Conservation (phyloP, 1,284 basidiomycete species). For the Melampsora larici-populina region DNA sequence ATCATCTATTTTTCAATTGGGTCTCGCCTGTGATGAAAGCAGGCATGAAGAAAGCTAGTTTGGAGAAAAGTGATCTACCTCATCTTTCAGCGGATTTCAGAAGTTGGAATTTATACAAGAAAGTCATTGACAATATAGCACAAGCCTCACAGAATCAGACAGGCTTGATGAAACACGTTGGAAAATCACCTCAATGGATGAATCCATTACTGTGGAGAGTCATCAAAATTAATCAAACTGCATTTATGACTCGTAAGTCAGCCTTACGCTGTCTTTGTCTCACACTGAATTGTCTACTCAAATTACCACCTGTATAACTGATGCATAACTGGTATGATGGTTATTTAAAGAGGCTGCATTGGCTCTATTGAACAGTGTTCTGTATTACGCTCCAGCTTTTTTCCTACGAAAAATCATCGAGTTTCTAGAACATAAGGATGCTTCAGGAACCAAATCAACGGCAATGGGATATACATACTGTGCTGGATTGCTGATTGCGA, state of each 20-base stretch:
- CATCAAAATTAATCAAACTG: not conserved
- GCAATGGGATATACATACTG: constrained; percentile 5
- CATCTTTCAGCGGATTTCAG: constrained; percentile 5
- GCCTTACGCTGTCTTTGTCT: not conserved
- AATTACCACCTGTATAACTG: too few relatives aligned
- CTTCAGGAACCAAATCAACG: not conserved
- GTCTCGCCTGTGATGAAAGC: not conserved
- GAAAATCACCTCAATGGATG: constrained; percentile 1
- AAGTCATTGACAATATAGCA: not conserved
- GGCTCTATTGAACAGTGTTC: constrained; percentile 9
- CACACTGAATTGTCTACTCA: not conserved
- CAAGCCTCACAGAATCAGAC: not conserved
- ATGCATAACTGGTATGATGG: not conserved
- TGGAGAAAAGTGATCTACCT: not conserved
- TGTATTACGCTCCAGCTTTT: constrained; percentile 5
- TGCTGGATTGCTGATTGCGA: constrained; percentile 4
- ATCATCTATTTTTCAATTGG: constrained; percentile 16
- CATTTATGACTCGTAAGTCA: constrained; percentile 14
- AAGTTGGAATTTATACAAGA: constrained; percentile 12
- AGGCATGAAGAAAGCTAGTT: not conserved
- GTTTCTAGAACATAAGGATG: constrained; percentile 4
- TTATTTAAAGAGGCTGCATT: not conserved
- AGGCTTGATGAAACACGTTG: not conserved
- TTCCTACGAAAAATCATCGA: constrained; percentile 9
- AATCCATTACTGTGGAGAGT: constrained; percentile 13